Evolutionary conservation across 2,329 filamentous ascomycete species (phyloP).

Genomic region (Fusarium praegraminearum): DNA sequence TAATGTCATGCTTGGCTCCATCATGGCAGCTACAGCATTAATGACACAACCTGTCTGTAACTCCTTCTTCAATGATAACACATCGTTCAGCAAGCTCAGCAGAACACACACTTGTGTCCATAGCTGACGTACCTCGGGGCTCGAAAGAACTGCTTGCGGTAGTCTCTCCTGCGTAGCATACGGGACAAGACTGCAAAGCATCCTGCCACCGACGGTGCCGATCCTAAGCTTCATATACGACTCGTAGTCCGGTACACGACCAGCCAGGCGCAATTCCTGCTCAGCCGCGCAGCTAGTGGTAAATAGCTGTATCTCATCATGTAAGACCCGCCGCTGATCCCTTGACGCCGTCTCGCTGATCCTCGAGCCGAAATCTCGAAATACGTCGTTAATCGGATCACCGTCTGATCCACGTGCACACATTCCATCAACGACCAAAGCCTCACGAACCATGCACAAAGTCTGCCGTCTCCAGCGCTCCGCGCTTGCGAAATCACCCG

Average conservation of each 20-base stretch:
- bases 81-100: constrained; percentile 49
- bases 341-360: constrained; percentile 8
- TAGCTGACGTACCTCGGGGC: constrained; percentile 27
- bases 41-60: constrained; percentile 46
- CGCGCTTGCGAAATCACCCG: constrained; percentile 44
- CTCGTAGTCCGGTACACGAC: constrained; percentile 44
- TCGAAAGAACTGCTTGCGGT: constrained; percentile 13
- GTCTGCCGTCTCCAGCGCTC: constrained; percentile 46
- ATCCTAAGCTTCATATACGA: constrained; percentile 49
- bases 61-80: constrained; percentile 52
- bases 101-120: constrained; percentile 45
- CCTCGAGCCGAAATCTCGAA: constrained; percentile 43
- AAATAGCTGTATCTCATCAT: constrained; percentile 43
- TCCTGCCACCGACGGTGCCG: constrained; percentile 45
- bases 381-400: constrained; percentile 44
- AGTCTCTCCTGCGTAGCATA: constrained; percentile 36
- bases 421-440: constrained; percentile 31
- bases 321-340: constrained; percentile 37
- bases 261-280: constrained; percentile 45
- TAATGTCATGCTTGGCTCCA: constrained; percentile 40
- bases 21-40: constrained; percentile 48
- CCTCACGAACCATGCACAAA: constrained; percentile 27
- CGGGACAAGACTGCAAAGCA: constrained; percentile 48
- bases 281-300: constrained; percentile 46
- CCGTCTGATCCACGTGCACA: neutral